phyloP scores from a whole-genome alignment of 148 eudicot genomes.

The Chenopodium formosanum region DNA sequence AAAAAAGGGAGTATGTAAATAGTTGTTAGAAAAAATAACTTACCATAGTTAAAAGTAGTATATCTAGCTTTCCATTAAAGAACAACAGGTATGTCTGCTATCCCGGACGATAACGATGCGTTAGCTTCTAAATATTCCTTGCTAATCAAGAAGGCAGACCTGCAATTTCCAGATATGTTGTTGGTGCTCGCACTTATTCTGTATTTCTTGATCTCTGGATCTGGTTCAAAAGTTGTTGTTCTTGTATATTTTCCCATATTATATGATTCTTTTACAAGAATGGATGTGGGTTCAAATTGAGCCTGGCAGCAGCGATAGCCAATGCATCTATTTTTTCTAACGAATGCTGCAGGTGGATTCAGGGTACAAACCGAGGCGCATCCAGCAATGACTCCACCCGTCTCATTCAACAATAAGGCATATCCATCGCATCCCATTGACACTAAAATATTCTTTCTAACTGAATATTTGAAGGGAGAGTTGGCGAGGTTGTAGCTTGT shows the following conservation, averaged over 20 bases:
- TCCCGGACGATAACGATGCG: neutral
- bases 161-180: neutral
- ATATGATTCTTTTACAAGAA: no score
- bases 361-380: conserved; percentile 8
- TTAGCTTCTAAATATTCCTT: neutral
- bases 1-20: no score
- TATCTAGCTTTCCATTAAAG: neutral
- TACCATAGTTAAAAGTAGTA: no score
- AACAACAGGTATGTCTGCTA: neutral
- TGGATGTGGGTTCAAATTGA: no score
- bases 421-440: conserved; percentile 17
- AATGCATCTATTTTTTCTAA: neutral
- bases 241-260: no score
- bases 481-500: neutral
- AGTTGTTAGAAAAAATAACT: no score
- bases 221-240: no score
- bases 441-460: neutral
- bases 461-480: neutral
- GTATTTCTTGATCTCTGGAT: neutral
- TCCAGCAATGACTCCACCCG: neutral
- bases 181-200: neutral
- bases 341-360: neutral
- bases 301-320: conserved; percentile 7
- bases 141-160: conserved; percentile 1
- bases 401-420: neutral